Evolutionary conservation across 495 filamentous ascomycete species (phyloP).

Genomic region (Penicillium chermesinum): DNA sequence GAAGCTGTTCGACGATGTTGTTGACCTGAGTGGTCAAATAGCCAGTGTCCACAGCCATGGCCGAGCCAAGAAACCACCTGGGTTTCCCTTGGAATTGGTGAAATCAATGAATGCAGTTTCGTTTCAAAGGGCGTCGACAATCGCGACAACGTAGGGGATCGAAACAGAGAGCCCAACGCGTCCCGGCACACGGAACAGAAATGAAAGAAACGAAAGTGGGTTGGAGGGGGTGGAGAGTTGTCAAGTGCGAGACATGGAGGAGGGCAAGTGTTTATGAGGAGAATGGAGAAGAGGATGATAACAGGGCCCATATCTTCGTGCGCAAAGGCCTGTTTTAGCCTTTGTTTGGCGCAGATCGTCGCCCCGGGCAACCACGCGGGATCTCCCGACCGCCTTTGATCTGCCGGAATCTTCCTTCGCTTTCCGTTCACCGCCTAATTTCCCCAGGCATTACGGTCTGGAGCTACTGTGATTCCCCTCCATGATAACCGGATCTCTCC

Average conservation of each 20-base stretch:
- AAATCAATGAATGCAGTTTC: conserved; percentile 15
- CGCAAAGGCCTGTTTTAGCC: neutral
- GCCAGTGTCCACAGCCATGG: conserved; percentile 83
- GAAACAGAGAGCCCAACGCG: conserved; percentile 18
- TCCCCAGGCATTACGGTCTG: conserved; percentile 12
- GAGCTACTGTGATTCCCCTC: conserved; percentile 11
- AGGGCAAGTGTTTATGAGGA: conserved; percentile 26
- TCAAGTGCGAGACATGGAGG: conserved; percentile 22
- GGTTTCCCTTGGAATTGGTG: neutral
- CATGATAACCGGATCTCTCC: conserved; percentile 7
- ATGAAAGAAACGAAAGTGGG: conserved; percentile 21
- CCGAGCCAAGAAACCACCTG: neutral
- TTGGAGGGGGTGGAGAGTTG: conserved; percentile 2
- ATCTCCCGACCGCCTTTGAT: conserved; percentile 15
- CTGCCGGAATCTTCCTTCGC: neutral
- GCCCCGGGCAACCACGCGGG: conserved; percentile 26
- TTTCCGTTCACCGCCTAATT: conserved; percentile 14
- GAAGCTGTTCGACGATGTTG: conserved; percentile 82
- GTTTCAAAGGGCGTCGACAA: conserved; percentile 16
- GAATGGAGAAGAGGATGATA: conserved; percentile 18
- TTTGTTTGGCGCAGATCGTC: conserved; percentile 31
- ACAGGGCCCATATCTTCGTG: conserved; percentile 9
- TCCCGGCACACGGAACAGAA: conserved; percentile 19
- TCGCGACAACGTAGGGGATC: conserved; percentile 16
- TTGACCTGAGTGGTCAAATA: conserved; percentile 91